A percentile compares a stretch with the other conserved stretches of the same genome.
phyloP scores from a whole-genome alignment of 352 stramenopile species.

The Phytophthora tentaculata region DNA sequence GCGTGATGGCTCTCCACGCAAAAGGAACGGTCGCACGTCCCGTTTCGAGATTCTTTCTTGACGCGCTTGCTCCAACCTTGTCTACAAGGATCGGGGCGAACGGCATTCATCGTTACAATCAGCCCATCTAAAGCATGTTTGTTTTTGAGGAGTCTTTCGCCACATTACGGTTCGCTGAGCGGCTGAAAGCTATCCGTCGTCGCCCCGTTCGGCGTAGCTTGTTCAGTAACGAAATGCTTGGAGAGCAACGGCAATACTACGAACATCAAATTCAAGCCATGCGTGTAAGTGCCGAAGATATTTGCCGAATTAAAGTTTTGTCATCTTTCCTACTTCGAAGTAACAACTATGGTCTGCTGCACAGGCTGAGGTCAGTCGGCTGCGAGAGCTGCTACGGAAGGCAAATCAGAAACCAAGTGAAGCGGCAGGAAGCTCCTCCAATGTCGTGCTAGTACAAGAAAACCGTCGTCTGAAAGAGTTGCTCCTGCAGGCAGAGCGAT shows the following conservation, averaged over 20 bases:
- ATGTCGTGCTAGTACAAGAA: constrained; percentile 64
- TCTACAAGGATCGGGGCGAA: constrained; percentile 57
- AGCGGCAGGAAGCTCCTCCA: constrained; percentile 35
- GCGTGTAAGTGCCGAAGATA: constrained; percentile 41
- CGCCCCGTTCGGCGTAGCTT: constrained; percentile 57
- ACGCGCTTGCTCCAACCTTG: constrained; percentile 74
- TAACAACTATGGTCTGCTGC: constrained; percentile 6
- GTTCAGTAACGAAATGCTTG: constrained; percentile 55
- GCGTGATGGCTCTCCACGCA: constrained; percentile 73
- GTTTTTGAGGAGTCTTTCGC: constrained; percentile 76
- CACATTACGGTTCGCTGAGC: constrained; percentile 74
- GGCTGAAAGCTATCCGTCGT: constrained; percentile 64
- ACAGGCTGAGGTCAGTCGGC: constrained; percentile 60
- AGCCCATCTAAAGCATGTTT: constrained; percentile 59
- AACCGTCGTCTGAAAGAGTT: constrained; percentile 69
- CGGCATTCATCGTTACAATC: constrained; percentile 73
- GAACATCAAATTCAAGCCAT: constrained; percentile 76
- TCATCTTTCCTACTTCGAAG: neutral
- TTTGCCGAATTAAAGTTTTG: neutral
- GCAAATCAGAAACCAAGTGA: constrained; percentile 34
- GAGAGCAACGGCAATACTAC: constrained; percentile 68
- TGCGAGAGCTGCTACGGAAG: constrained; percentile 59
- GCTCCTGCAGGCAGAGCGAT: constrained; percentile 58
- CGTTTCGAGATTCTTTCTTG: constrained; percentile 74
- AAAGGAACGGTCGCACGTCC: constrained; percentile 56